Percentiles rank a stretch among this genome's conserved stretches.
phyloP scores from a whole-genome alignment of 2,329 filamentous ascomycete species.

The Xylaria sp. region DNA sequence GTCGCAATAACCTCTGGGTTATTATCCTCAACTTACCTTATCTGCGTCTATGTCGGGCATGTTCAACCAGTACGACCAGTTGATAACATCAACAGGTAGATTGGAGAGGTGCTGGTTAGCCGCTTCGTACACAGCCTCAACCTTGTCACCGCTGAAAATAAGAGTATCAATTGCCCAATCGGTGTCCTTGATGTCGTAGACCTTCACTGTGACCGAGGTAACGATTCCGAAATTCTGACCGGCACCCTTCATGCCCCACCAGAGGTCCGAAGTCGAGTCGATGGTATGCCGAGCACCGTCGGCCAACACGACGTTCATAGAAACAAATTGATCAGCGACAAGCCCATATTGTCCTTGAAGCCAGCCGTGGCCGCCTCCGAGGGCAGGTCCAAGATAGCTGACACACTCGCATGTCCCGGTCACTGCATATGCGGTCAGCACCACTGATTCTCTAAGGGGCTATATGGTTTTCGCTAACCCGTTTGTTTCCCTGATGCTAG shows the following conservation, averaged over 20 bases:
- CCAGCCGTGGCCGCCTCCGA: constrained; percentile 56
- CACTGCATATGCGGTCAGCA: constrained; percentile 40
- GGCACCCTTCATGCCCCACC: constrained; percentile 66
- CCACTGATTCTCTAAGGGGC: not conserved
- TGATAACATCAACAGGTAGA: constrained; percentile 33
- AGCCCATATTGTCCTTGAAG: constrained; percentile 41
- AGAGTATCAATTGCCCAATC: constrained; percentile 58
- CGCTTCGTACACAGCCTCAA: constrained; percentile 59
- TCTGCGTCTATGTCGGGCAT: constrained; percentile 32
- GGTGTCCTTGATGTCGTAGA: constrained; percentile 56
- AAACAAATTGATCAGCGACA: constrained; percentile 37
- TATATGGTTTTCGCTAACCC: constrained; percentile 38
- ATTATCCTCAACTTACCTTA: constrained; percentile 32
- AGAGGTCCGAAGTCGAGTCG: constrained; percentile 60
- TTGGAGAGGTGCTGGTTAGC: constrained; percentile 58
- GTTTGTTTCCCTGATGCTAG: constrained; percentile 57
- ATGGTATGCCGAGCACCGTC: constrained; percentile 48
- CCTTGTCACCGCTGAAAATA: constrained; percentile 59
- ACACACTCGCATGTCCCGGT: constrained; percentile 63
- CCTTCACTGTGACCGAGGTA: constrained; percentile 59
- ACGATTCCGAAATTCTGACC: constrained; percentile 71
- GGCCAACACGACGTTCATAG: constrained; percentile 29
- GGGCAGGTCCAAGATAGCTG: constrained; percentile 55
- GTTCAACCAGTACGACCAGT: constrained; percentile 35
- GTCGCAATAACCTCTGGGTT: not conserved